These are phyloP conservation scores for Rachicladosporium sp. DNA, from an alignment of 2,329 filamentous ascomycete genomes.

Conservation along the genomic window DNA sequence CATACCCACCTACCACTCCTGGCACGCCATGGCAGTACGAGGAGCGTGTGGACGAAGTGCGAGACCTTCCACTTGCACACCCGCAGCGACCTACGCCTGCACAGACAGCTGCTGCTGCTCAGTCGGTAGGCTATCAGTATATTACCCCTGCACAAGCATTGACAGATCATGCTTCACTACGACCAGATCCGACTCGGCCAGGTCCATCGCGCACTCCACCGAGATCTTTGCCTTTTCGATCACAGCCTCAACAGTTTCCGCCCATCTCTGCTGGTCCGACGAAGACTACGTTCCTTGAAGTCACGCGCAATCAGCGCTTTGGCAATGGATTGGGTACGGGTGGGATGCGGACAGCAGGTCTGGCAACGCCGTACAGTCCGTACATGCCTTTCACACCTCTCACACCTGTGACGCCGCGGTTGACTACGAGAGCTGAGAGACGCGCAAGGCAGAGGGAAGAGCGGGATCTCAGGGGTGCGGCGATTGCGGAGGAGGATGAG, in stretches of 20 bases:
- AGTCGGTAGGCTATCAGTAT: not conserved
- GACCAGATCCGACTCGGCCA: not conserved
- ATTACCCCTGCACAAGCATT: too few relatives aligned
- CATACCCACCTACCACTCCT: constrained; percentile 18
- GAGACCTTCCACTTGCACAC: not conserved
- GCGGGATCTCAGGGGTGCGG: constrained; percentile 40
- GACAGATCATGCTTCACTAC: not conserved
- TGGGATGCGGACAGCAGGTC: constrained; percentile 35
- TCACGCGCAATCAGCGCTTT: constrained; percentile 12
- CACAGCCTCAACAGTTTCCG: constrained; percentile 6
- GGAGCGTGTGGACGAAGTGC: not conserved
- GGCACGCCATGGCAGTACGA: constrained; percentile 12
- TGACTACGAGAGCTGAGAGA: constrained; percentile 58
- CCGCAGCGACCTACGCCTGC: not conserved
- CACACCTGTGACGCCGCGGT: constrained; percentile 60
- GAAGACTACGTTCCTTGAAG: constrained; percentile 34
- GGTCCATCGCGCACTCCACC: too few relatives aligned
- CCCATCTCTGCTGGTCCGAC: constrained; percentile 15
- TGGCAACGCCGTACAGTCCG: constrained; percentile 60
- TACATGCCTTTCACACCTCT: constrained; percentile 70
- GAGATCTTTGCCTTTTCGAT: too few relatives aligned
- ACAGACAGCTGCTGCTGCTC: not conserved
- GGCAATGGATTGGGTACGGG: constrained; percentile 22
- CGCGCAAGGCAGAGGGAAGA: constrained; percentile 55
- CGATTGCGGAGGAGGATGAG: constrained; percentile 48